Evolutionary conservation across 2,329 filamentous ascomycete species (phyloP).

Genomic region (Alternaria sp.): DNA sequence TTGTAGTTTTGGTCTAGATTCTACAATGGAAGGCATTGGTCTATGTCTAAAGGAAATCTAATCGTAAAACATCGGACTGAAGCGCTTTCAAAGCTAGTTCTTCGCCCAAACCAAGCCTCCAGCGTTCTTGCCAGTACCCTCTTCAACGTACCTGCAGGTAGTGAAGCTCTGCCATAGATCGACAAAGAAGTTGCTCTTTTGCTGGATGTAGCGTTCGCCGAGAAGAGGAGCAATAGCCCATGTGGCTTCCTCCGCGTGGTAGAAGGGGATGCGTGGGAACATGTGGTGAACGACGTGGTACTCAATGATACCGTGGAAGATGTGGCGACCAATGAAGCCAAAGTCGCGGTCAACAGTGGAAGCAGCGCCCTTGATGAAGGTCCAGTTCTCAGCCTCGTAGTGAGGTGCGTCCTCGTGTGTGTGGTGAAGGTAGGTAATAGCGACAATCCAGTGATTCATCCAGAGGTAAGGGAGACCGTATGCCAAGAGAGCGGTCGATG

Average conservation of each 20-base stretch:
- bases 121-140: constrained; percentile 23
- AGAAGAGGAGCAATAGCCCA: constrained; percentile 35
- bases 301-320: constrained; percentile 73
- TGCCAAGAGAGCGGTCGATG: constrained; percentile 65
- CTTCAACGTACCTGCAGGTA: constrained; percentile 35
- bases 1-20: neutral
- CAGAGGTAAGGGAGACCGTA: constrained; percentile 73
- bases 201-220: constrained; percentile 35
- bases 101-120: constrained; percentile 28
- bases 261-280: constrained; percentile 56
- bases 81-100: constrained; percentile 1
- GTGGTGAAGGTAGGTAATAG: constrained; percentile 80
- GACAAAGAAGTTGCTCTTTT: constrained; percentile 30
- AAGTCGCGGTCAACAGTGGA: constrained; percentile 72
- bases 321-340: constrained; percentile 70
- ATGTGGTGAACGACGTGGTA: constrained; percentile 71
- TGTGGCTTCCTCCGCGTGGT: constrained; percentile 40
- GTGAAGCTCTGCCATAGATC: constrained; percentile 37
- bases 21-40: neutral
- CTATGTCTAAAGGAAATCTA: neutral
- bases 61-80: neutral
- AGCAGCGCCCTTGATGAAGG: constrained; percentile 68
- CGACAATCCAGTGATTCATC: constrained; percentile 76
- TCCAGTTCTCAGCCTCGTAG: constrained; percentile 68
- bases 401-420: constrained; percentile 67